Base-by-base conservation (phyloP, 768 basidiomycete genomes). In the Kockovaella imperatae region DNA sequence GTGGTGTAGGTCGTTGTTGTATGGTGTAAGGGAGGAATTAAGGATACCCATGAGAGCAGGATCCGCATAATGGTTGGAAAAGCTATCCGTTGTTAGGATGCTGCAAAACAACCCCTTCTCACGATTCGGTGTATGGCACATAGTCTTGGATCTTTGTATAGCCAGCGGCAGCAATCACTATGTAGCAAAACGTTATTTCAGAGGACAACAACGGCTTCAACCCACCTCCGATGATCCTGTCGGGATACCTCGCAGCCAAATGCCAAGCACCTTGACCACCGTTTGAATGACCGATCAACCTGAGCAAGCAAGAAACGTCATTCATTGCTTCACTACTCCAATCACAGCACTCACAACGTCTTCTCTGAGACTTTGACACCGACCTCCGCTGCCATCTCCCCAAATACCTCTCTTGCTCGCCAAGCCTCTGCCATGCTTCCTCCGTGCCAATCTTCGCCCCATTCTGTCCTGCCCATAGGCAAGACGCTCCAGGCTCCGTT, bases 361-460 rank as follows among this genome's bases (percentile, higher is more conserved):
- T 46, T 67, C 58, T 79, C 78, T 79, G 3, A 65, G 35, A 20
- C 58, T 42, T 14, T 65, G 67, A 3, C 47, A 5, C 70, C 52
- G 5, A 62, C 6, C 25, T 32, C 41, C 1, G 2, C 54, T 3
- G 84, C 60, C 31, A 86, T 77, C 2, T 25, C 30, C 2, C 68
- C 63, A 29, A 90, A 72, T 2, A 82, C 80, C 23, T 78, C 77
- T 5, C 87, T 71, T 2, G 80, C 72, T 13, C 64, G 68, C 78
- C 84, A 86, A 1, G 79, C 83, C 60, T 90, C 86, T 13, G 70
- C 65, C 10, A 82, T 75, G 60, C 86, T 87, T 3, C 82, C 81
- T 0, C 88, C 90, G 59, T 87, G 90, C 89, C 89, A 93, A 68
- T 95, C 90, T 35, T 90, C 75, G 1, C 89, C 89, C 89, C 89